Base-by-base conservation (phyloP, 768 basidiomycete genomes). In the Kwoniella sp. region DNA sequence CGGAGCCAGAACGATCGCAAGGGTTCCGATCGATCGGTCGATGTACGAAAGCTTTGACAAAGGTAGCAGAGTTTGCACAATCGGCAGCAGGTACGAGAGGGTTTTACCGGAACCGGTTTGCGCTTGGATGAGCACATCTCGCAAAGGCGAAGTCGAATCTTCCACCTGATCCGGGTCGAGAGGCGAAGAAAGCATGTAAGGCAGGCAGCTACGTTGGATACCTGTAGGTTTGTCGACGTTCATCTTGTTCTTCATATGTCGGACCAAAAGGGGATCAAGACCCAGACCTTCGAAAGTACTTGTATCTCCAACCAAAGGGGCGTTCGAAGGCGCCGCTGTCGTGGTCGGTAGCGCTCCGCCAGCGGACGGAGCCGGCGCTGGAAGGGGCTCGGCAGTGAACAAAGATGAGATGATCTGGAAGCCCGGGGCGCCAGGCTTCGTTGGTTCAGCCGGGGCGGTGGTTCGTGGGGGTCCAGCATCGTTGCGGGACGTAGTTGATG, bases 101-200 rank as follows among this genome's bases (percentile, higher is more conserved):
- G 92, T 96, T 76, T 96, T 98, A 68, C 93, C 93, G 0, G 92
- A 96, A 49, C 93, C 93, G 8, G 93, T 96, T 71, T 96, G 91
- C 11, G 90, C 88, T 73, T 95, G 92, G 50, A 96, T 88, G 73
- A 95, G 92, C 12, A 87, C 82, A 73, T 93, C 90, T 53, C 86
- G 79, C 4, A 65, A 46, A 2, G 42, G 77, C 76, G 41, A 62
- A 57, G 23, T 48, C 11, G 38, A 23, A 54, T 74, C 75, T 57
- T 71, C 76, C 23, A 74, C 40, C 5, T 28, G 46, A 37, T 57
- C 39, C 25, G 54, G 46, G 38, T 63, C 66, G 9, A 65, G 53
- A 10, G 64, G 62, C 0, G 63, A 42, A 2, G 64, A 55, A 3
- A 87, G 79, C 36, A 96, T 79, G n/a, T 84, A 73, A 5, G 82